Evolutionary conservation across 2,329 filamentous ascomycete species (phyloP).

Genomic region (Trichoderma afroharzianum): DNA sequence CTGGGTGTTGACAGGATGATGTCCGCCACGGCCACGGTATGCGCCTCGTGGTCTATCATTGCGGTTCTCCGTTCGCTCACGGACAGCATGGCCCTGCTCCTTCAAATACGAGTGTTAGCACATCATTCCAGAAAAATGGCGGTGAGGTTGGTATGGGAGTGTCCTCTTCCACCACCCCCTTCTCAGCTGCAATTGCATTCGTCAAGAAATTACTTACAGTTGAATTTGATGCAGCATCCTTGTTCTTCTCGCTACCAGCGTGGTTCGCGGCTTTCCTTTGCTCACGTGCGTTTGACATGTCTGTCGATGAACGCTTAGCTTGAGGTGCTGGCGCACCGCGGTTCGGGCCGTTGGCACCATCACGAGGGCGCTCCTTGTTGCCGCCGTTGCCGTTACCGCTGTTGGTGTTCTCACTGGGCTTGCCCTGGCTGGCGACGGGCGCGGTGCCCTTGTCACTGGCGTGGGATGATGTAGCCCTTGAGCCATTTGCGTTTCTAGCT

Average conservation of each 20-base stretch:
- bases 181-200: background rate
- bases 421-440: conserved; percentile 28
- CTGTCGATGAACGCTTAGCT: conserved; percentile 44
- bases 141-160: background rate
- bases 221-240: conserved; percentile 34
- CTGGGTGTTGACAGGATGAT: conserved; percentile 36
- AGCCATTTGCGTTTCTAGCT: conserved; percentile 39
- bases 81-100: conserved; percentile 28
- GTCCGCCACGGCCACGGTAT: conserved; percentile 45
- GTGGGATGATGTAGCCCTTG: conserved; percentile 35
- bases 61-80: conserved; percentile 37
- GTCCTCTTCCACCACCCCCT: background rate
- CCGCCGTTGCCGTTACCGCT: background rate
- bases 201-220: conserved; percentile 36
- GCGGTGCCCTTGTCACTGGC: conserved; percentile 36
- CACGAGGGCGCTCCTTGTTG: conserved; percentile 35
- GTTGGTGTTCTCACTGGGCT: conserved; percentile 28
- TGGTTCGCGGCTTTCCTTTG: conserved; percentile 43
- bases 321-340: conserved; percentile 37
- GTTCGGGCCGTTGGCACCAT: conserved; percentile 31
- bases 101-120: conserved; percentile 19
- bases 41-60: conserved; percentile 42
- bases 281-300: conserved; percentile 40
- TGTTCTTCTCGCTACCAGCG: conserved; percentile 38
- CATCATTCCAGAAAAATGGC: background rate